Base-by-base conservation (phyloP, 1,139 yeast genomes). In the Nakaseomyces sp. region DNA sequence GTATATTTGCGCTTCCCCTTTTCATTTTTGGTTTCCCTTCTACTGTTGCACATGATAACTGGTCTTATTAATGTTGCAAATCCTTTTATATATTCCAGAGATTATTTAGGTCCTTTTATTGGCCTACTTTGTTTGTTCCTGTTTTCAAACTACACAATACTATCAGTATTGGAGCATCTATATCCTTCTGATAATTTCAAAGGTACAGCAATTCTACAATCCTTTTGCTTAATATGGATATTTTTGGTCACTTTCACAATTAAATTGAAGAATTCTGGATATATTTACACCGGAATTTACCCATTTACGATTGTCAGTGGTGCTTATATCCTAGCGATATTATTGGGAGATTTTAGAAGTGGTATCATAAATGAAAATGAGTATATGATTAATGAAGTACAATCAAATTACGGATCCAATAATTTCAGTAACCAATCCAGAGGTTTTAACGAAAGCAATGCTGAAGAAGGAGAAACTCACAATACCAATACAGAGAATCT, bases 151-250 rank as follows among this genome's bases (percentile, higher is more conserved):
- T 82, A 80, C 55, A 37, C 73, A 3, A 47, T 81, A 19, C 66
- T 84, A 52, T 77, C 81, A 25, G 50, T 74, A 13, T 71, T 77
- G 47, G 70, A 72, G 42, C 66, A 69, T 47, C 56, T 73, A 38
- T 72, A 74, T 52, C 79, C 83, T 7, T 75, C 79, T 26, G 83
- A 79, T 53, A 93, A 66, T 58, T 87, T 83, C 55, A 87, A 86
- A 60, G 71, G 85, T 48, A 68, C 82, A 35, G 70, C 76, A 1
- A 68, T 82, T n/a, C 56, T 83, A 26, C 81, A 82, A 60, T 61
- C 76, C 10, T 72, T 80, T 17, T 59, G 73, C 20, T 45, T 76
- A 1, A 67, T 74, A 46, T 86, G 95, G 95, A 45, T 70, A 0
- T 51, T 66, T 0, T 67, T 82, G 44, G 56, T 79, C 1, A 68